Base-by-base conservation (phyloP, 768 basidiomycete species). In the Scleroderma citrinum region DNA sequence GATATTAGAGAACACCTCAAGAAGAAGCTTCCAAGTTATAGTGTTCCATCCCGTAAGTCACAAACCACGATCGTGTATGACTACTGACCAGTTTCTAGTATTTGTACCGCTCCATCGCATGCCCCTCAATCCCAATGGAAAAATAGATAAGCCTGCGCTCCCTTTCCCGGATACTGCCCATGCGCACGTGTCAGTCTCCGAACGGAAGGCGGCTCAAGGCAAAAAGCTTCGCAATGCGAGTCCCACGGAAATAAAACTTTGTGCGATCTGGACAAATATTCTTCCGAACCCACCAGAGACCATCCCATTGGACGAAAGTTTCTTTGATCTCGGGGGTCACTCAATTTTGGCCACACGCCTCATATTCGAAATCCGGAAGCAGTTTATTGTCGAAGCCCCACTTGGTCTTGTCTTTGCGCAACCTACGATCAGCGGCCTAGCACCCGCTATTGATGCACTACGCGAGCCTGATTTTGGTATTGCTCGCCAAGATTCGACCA, bases 71-170 rank as follows among this genome's bases (percentile, higher is more conserved):
- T 34, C 48, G 14, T 36, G 50, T 1, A 53, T 57, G 17, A 57
- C 29, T 13, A 13, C 24, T 44, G 13, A 19, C 47, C 16, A 26
- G 50, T 3, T 31, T 26, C 11, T 62, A 90, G 95, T 98, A 20
- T 94, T 97, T 55, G 92, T 99, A 26, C 96, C 96, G 0, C 78
- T 99, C 23, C 79, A 78, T 44, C 86, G 92, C 48, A 95, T 99
- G 89, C 96, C 96, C 17, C 79, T 99, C 44, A 99, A 97, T 60
- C 96, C 96, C 7, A 99, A 98, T 64, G 96, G 96, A 53, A 99
- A 99, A 71, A 86, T 99, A 65, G 96, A 99, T 74, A 99, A 98
- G 63, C 95, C 96, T 0, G 89, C 91, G 0, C 81, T 99, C 40
- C 96, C 96, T 11, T 99, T 98, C 83, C 96, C 96, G 7, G 96